Percentiles rank a stretch among this genome's conserved stretches.
Evolutionary conservation across 2,329 filamentous ascomycete genomes (phyloP).

Genomic region (Pseudocercospora fijiensis): DNA sequence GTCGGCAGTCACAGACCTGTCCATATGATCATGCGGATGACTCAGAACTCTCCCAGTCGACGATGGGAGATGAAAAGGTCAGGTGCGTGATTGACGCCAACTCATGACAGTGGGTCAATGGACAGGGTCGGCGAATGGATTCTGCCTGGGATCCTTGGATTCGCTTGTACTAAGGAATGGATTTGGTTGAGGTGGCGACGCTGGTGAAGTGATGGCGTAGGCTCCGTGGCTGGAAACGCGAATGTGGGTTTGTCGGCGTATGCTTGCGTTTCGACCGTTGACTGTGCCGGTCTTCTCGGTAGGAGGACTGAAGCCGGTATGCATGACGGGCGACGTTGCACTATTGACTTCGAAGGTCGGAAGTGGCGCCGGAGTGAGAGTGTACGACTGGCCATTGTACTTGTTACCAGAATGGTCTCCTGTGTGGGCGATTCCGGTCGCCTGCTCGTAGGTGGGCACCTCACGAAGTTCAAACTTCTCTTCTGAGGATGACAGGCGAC

Average conservation of each 20-base stretch:
- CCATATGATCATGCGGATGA: slow-evolving; percentile 37
- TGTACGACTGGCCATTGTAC: slow-evolving; percentile 47
- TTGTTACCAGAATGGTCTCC: slow-evolving; percentile 48
- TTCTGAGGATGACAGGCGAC: slow-evolving; percentile 12
- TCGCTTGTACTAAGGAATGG: slow-evolving; percentile 34
- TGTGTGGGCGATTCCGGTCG: slow-evolving; percentile 30
- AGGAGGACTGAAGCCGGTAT: slow-evolving; percentile 31
- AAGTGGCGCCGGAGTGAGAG: slow-evolving; percentile 46
- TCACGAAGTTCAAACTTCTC: slow-evolving; percentile 24
- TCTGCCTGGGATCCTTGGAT: slow-evolving; percentile 28
- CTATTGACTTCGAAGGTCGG: slow-evolving; percentile 42
- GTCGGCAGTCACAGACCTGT: slow-evolving; percentile 30
- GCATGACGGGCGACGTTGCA: slow-evolving; percentile 35
- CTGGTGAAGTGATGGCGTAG: slow-evolving; percentile 45
- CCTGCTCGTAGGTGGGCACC: slow-evolving; percentile 43
- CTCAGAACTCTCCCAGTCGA: slow-evolving; percentile 43
- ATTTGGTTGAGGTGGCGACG: slow-evolving; percentile 36
- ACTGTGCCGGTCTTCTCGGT: slow-evolving; percentile 48
- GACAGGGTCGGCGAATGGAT: slow-evolving; percentile 45
- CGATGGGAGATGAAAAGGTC: slow-evolving; percentile 46
- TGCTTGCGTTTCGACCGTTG: slow-evolving; percentile 44
- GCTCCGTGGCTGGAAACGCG: slow-evolving; percentile 49
- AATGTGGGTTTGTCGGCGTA: slow-evolving; percentile 45
- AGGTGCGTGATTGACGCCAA: slow-evolving; percentile 40
- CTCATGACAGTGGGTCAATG: slow-evolving; percentile 42